phyloP scores from a whole-genome alignment of 805 yeast genomes.

The Saccharomycopsis sp. region DNA sequence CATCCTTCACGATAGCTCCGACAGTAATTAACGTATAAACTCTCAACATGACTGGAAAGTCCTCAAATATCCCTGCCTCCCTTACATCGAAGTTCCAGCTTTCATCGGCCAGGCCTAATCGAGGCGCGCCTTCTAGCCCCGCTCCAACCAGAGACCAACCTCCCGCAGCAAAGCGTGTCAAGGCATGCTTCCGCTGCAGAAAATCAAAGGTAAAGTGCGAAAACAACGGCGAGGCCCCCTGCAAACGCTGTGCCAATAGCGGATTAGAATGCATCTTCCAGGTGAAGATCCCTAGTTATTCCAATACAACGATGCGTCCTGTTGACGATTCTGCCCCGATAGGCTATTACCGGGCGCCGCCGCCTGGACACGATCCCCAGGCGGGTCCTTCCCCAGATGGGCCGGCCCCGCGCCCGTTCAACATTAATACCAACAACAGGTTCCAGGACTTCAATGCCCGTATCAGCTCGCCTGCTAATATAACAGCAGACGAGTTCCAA shows the following conservation, averaged over 20 bases:
- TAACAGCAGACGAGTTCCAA: not conserved
- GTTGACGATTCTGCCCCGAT: not conserved
- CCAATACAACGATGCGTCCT: conserved; percentile 15
- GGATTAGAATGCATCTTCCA: conserved; percentile 53
- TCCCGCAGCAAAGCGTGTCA: conserved; percentile 27
- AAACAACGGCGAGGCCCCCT: conserved; percentile 42
- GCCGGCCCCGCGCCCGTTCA: not conserved
- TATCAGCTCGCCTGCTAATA: not conserved
- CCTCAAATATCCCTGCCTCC: not conserved
- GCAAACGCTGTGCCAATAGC: conserved; percentile 49
- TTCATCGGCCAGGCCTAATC: not conserved
- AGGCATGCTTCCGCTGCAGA: conserved; percentile 61
- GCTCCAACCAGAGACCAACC: not conserved
- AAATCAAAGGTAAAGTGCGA: conserved; percentile 57
- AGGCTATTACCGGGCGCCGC: too few species aligned
- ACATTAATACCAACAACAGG: not conserved
- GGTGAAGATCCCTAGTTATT: conserved; percentile 39
- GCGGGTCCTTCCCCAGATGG: not conserved
- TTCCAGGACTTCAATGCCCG: too few species aligned
- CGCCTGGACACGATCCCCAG: not conserved
- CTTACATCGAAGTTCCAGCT: not conserved
- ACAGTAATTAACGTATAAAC: not conserved
- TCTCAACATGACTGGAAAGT: not conserved
- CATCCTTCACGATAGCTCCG: not conserved
- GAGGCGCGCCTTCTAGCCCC: not conserved